Evolutionary conservation across 441 rosid genomes (phyloP), one percentile per base, ranked within the genome.

Genomic region (Croton setiger): DNA sequence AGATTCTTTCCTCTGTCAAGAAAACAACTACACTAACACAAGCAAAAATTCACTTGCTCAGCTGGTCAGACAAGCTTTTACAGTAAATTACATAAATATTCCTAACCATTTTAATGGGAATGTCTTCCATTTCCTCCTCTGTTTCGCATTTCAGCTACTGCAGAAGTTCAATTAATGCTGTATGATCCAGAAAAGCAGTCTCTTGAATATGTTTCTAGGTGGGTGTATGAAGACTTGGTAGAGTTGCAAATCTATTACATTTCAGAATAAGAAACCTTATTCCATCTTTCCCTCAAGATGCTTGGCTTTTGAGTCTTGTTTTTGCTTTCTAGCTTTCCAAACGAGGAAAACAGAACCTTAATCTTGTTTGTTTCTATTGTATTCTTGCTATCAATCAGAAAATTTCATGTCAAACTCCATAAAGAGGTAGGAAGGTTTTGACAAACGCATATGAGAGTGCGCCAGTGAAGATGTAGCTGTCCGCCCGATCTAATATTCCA

Each of bases 391-490:
- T 61, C 51, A 21, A 43, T 64, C 53, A 21, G 47, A 7, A 58
- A 23, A 63, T 68, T 67, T 43, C 4, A 35, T 52, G 60, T 86
- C 85, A 88, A 74, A 86, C 91, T 76, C 97, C 98, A 17, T 85
- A 88, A 4, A 87, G 88, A 44, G 85, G 93, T 12, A 94, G 73
- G 63, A 88, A 71, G 41, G 87, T 81, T 76, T 88, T 88, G 79
- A 94, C 86, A 69, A 94, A 94, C 60, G 97, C 85, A 79, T 87
- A 88, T 35, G 91, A 86, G 61, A 94, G 88, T 9, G 97, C 97
- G 27, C 97, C 99, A 0, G 99, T 94, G 89, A 94, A 93, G 53
- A 92, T 84, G 79, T 90, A 94, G 69, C 97, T 94, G 81, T 92
- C 97, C 56, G 85, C 92, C 72, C 97, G 86, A 77, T 94, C 98